Conservation (phyloP, 805 yeast species). For the Metschnikowia colocasiae region DNA sequence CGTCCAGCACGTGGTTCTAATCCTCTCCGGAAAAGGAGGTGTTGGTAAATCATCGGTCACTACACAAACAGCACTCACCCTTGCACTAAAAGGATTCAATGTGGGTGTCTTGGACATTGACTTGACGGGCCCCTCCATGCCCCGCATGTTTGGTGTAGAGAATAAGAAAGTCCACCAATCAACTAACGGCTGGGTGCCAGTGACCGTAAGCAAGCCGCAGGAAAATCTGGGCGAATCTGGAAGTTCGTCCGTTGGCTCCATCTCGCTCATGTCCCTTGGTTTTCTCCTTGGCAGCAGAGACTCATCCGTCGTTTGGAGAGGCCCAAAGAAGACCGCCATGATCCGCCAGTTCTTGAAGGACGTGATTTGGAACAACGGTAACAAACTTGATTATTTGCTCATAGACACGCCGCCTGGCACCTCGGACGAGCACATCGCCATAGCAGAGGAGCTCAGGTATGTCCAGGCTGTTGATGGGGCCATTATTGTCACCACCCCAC, state of each 20-base stretch:
- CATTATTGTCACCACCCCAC: conserved; percentile 94
- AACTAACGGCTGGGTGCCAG: conserved; percentile 90
- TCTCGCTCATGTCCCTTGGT: conserved; percentile 83
- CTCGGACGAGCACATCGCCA: conserved; percentile 94
- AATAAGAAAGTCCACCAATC: conserved; percentile 74
- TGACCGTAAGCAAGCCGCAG: conserved; percentile 32
- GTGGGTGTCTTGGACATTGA: conserved; percentile 97
- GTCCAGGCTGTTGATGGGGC: conserved; percentile 81
- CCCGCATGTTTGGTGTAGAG: conserved; percentile 94
- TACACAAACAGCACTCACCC: conserved; percentile 84
- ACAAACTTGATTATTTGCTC: conserved; percentile 64
- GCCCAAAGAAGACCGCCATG: conserved; percentile 98
- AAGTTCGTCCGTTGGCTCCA: conserved; percentile 28
- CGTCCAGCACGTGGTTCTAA: conserved; percentile 73
- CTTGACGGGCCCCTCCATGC: conserved; percentile 93
- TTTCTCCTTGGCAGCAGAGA: conserved; percentile 81
- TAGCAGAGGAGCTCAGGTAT: conserved; percentile 81
- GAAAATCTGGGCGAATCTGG: not conserved
- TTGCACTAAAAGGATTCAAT: conserved; percentile 63
- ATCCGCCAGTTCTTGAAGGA: conserved; percentile 88
- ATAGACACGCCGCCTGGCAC: conserved; percentile 99
- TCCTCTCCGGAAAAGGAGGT: conserved; percentile 94
- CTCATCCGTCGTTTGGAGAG: conserved; percentile 95
- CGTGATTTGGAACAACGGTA: conserved; percentile 74
- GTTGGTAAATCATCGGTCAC: conserved; percentile 97